phyloP scores from a whole-genome alignment of 31 red algal genomes.

The Bonnemaisonia californica region DNA sequence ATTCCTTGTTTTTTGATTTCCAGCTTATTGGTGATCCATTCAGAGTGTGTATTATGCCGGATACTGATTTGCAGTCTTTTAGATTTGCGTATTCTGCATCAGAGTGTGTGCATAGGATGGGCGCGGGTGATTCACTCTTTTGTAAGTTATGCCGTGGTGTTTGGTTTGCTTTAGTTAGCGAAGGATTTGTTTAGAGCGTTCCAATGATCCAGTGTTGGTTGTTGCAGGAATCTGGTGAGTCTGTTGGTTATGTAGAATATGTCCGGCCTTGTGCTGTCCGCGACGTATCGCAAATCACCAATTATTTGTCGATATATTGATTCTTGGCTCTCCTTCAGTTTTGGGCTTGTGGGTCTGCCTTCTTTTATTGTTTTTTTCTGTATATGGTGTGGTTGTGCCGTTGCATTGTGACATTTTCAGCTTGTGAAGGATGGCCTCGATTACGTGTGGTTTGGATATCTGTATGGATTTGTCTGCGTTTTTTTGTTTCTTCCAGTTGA shows the following conservation, averaged over 20 bases:
- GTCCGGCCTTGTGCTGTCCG: slow-evolving; percentile 37
- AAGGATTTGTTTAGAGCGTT: background rate
- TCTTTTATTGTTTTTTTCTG: background rate
- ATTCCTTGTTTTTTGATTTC: slow-evolving; percentile 1
- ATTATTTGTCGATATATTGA: background rate
- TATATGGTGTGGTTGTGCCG: background rate
- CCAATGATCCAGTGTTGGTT: slow-evolving; percentile 5
- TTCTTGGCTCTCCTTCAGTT: background rate
- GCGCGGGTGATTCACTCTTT: background rate
- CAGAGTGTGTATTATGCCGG: background rate
- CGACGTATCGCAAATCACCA: slow-evolving; percentile 41
- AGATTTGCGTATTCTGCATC: slow-evolving; percentile 18
- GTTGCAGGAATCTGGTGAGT: background rate
- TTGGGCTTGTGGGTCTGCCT: background rate
- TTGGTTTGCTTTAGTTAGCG: slow-evolving; percentile 8
- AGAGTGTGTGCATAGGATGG: background rate
- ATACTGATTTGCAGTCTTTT: slow-evolving; percentile 1
- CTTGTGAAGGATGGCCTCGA: background rate
- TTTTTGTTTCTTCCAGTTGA: slow-evolving; percentile 11
- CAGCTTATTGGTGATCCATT: background rate
- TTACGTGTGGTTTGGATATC: background rate
- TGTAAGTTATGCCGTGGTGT: slow-evolving; percentile 3
- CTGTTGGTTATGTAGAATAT: background rate
- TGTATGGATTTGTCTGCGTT: background rate
- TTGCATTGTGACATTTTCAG: background rate